Conservation (phyloP, 2,329 filamentous ascomycete genomes). For the Tetracladium maxilliforme region DNA sequence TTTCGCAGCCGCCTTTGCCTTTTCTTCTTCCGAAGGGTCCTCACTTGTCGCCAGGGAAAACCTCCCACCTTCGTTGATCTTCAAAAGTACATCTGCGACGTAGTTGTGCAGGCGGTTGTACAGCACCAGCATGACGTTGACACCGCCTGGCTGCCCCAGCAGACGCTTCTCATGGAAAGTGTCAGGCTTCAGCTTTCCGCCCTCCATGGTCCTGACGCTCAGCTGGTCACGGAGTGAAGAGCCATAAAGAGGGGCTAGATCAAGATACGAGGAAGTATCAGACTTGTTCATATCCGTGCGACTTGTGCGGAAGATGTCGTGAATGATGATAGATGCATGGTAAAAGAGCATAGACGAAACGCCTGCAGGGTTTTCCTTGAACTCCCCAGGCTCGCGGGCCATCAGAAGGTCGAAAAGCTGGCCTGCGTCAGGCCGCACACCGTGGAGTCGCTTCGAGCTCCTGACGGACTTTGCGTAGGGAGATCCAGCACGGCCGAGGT, state of each 20-base stretch:
- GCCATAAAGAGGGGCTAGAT: conserved; percentile 28
- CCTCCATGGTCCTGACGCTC: conserved; percentile 18
- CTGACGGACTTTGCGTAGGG: conserved; percentile 51
- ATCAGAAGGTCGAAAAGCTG: conserved; percentile 49
- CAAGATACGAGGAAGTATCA: conserved; percentile 28
- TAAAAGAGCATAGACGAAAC: conserved; percentile 31
- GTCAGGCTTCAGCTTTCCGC: conserved; percentile 22
- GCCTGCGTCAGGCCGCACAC: conserved; percentile 47
- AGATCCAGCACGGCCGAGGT: conserved; percentile 51
- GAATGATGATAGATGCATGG: conserved; percentile 34
- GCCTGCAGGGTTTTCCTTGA: conserved; percentile 22
- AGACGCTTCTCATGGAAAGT: conserved; percentile 18
- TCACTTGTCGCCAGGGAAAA: conserved; percentile 12
- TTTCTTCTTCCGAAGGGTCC: conserved; percentile 7
- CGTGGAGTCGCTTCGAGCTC: conserved; percentile 43
- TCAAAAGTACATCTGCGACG: conserved; percentile 10
- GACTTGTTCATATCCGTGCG: conserved; percentile 15
- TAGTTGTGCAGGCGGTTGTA: conserved; percentile 23
- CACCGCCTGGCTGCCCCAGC: conserved; percentile 17
- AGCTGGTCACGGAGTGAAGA: conserved; percentile 29
- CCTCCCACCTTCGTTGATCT: conserved; percentile 25
- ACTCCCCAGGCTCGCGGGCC: conserved; percentile 16
- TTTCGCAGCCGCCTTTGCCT: conserved; percentile 19
- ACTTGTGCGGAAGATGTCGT: conserved; percentile 29
- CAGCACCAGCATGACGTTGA: conserved; percentile 17